Base-by-base conservation (phyloP, 768 basidiomycete genomes). In the Amanita rubescens region DNA sequence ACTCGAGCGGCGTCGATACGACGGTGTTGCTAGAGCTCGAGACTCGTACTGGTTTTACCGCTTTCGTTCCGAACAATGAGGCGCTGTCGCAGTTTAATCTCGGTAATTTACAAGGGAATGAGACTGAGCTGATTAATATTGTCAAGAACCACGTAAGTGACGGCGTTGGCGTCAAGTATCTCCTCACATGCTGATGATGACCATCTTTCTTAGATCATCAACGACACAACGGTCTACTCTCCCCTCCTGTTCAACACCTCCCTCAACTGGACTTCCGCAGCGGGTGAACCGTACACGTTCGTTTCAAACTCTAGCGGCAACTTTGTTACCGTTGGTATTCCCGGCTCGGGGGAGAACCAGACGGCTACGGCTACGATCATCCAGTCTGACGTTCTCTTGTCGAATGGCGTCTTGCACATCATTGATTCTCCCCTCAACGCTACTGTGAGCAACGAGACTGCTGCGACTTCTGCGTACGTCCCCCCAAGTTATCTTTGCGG, bases 351-450 rank as follows among this genome's bases (percentile, higher is more conserved):
- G 52, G 49, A 14, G 54, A 68, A 60, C 35, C 59, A 58, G 17
- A 57, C 62, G 3, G 52, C 43, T 57, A 69, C 73, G 35, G 84
- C 81, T 5, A 71, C 66, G 57, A 78, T 90, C 59, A 60, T 84
- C 38, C 71, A 73, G 48, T 64, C 78, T 12, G 84, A 90, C 62
- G 72, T 85, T 5, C 68, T 89, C 58, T 64, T 79, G 22, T 62
- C 72, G 15, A 89, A 90, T 57, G 87, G 87, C 43, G 88, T 89
- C 38, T 64, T 85, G 8, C 85, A 90, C 63, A 63, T 84, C 38
- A 75, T 85, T 55, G 71, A 84, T 58, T 59, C 67, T 15, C 79
- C 83, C 9, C 70, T 87, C 14, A 74, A 80, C 63, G 68, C 71
- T 3, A 63, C 72, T 6, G 58, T 55, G 2, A 66, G 84, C 60